Percentiles rank a stretch among this genome's conserved stretches.
phyloP scores from a whole-genome alignment of 352 stramenopile genomes.

The Phytophthora macrochlamydospora region DNA sequence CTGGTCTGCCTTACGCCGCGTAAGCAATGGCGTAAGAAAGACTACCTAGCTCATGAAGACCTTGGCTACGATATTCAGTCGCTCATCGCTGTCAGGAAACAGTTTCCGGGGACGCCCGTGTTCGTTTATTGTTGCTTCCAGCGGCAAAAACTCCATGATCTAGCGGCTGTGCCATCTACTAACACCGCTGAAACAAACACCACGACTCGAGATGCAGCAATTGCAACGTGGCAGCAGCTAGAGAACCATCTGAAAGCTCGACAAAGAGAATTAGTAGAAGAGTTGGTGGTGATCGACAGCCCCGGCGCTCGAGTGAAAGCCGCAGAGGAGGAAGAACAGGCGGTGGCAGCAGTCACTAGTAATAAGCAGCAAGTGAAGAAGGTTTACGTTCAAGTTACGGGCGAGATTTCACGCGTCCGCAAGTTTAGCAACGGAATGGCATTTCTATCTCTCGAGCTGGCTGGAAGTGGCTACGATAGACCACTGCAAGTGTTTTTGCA shows the following conservation, averaged over 20 bases:
- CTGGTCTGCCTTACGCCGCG: slow-evolving; percentile 56
- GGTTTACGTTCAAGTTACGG: slow-evolving; percentile 42
- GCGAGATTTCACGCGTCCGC: slow-evolving; percentile 43
- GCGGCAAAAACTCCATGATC: slow-evolving; percentile 6
- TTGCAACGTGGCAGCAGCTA: slow-evolving; percentile 24
- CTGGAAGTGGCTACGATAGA: slow-evolving; percentile 17
- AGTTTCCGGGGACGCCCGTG: slow-evolving; percentile 25
- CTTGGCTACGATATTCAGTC: slow-evolving; percentile 41
- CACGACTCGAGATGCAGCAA: slow-evolving; percentile 10
- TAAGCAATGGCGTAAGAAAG: slow-evolving; percentile 72
- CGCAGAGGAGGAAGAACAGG: slow-evolving; percentile 20
- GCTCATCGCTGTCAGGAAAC: slow-evolving; percentile 21
- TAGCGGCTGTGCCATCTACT: not conserved
- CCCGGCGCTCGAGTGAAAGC: slow-evolving; percentile 14
- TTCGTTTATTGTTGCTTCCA: slow-evolving; percentile 52
- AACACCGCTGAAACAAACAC: slow-evolving; percentile 1
- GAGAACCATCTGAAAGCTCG: slow-evolving; percentile 15
- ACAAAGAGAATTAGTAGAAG: slow-evolving; percentile 10
- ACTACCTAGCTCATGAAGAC: slow-evolving; percentile 49
- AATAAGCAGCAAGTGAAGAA: slow-evolving; percentile 1
- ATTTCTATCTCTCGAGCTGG: slow-evolving; percentile 45
- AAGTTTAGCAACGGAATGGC: slow-evolving; percentile 54
- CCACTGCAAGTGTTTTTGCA: slow-evolving; percentile 48
- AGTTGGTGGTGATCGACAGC: slow-evolving; percentile 20
- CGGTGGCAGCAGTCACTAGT: slow-evolving; percentile 7